Evolutionary conservation across 805 yeast genomes (phyloP).

Genomic region (Saccharomycopsis selenospora): DNA sequence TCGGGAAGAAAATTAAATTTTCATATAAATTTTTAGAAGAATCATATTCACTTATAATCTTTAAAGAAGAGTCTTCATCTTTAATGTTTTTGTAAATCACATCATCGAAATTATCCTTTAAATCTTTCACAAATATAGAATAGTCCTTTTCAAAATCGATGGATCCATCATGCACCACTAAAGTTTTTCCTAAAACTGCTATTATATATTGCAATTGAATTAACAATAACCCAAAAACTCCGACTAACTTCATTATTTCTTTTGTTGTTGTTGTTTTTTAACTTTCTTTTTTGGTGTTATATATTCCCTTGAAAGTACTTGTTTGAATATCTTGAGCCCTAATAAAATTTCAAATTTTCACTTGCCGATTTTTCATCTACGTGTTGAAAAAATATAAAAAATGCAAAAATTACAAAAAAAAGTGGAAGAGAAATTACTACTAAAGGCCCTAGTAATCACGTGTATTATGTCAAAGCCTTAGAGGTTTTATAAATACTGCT

Average conservation of each 20-base stretch:
- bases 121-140: conserved; percentile 23
- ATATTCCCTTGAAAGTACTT: too few species aligned
- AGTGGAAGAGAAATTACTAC: too few species aligned
- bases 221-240: neutral
- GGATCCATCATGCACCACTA: conserved; percentile 19
- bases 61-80: conserved; percentile 22
- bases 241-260: neutral
- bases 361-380: too few species aligned
- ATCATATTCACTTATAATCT: conserved; percentile 15
- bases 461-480: too few species aligned
- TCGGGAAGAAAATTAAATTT: conserved; percentile 54
- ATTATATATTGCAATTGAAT: neutral
- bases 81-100: conserved; percentile 24
- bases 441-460: too few species aligned
- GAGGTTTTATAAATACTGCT: too few species aligned
- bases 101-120: conserved; percentile 19
- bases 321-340: too few species aligned
- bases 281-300: too few species aligned
- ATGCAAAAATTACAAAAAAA: too few species aligned
- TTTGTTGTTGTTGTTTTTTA: too few species aligned
- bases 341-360: too few species aligned
- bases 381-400: too few species aligned
- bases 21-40: conserved; percentile 34
- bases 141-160: conserved; percentile 21
- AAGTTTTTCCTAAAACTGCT: conserved; percentile 5